Evolutionary conservation across 139 green algal genomes (phyloP).

Genomic region (Trebouxia sp.): DNA sequence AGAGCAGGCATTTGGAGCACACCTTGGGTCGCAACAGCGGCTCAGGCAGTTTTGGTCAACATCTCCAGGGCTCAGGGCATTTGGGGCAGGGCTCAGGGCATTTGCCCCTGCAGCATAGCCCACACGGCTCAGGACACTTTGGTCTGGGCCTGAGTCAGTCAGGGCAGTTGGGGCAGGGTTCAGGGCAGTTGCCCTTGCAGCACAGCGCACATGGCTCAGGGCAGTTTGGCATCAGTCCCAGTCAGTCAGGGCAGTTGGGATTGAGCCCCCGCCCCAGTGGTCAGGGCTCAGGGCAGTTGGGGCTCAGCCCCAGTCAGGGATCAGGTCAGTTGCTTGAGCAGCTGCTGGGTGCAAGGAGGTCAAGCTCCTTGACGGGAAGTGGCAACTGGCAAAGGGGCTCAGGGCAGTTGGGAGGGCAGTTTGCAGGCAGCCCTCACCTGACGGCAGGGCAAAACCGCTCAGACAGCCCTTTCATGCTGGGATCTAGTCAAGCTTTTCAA

Average conservation of each 20-base stretch:
- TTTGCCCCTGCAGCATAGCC: background rate
- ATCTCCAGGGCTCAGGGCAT: constrained; percentile 18
- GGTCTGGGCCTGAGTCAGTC: background rate
- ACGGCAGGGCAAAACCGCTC: background rate
- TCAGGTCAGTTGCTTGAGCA: background rate
- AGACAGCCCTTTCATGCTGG: background rate
- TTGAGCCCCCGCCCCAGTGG: background rate
- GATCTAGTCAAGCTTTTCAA: background rate
- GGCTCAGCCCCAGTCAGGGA: background rate
- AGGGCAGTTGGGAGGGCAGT: constrained; percentile 13
- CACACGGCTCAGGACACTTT: background rate
- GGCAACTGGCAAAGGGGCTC: background rate
- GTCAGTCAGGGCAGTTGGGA: background rate
- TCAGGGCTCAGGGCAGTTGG: background rate
- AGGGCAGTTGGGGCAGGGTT: background rate
- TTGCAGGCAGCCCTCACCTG: background rate
- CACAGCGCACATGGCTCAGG: no score
- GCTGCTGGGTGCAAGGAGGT: background rate
- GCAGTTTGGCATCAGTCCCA: background rate
- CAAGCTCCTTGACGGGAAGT: background rate
- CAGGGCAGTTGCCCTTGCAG: background rate
- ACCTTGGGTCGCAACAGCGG: background rate
- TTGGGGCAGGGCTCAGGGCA: background rate
- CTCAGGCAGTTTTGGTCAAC: background rate
- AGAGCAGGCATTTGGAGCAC: constrained; percentile 4